Evolutionary conservation across 2,329 filamentous ascomycete genomes (phyloP).

Genomic region (Chaetomiaceae sp.): DNA sequence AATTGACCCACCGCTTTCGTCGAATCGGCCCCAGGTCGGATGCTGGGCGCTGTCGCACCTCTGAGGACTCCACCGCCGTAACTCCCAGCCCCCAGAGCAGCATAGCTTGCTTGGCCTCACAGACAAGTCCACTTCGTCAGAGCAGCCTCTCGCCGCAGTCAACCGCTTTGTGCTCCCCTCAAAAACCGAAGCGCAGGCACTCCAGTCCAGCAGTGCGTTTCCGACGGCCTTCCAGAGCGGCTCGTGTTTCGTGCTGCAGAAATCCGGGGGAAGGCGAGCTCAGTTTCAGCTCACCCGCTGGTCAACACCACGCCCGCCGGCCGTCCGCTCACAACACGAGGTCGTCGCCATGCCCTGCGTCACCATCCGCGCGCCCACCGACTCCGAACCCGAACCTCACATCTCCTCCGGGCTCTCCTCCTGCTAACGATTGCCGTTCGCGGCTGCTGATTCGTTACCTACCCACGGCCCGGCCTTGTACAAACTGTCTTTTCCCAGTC

Average conservation of each 20-base stretch:
- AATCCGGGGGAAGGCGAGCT: conserved; percentile 9
- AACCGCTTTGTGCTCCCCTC: neutral
- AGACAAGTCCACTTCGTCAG: conserved; percentile 6
- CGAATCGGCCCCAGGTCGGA: conserved; percentile 3
- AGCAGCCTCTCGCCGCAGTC: neutral
- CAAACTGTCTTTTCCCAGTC: conserved; percentile 27
- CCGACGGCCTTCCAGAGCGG: conserved; percentile 10
- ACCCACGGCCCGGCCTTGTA: conserved; percentile 16
- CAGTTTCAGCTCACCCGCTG: conserved; percentile 9
- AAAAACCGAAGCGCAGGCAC: conserved; percentile 13
- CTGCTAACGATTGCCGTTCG: conserved; percentile 20
- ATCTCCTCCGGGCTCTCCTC: conserved; percentile 15
- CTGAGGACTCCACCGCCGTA: conserved; percentile 10
- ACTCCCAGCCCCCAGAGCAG: conserved; percentile 5
- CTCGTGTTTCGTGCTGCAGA: conserved; percentile 7
- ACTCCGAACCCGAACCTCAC: conserved; percentile 24
- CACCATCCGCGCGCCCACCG: conserved; percentile 15
- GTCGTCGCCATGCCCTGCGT: conserved; percentile 25
- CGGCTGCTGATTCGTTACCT: conserved; percentile 21
- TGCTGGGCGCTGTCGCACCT: conserved; percentile 10
- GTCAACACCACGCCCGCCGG: conserved; percentile 3
- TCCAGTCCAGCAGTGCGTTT: conserved; percentile 13
- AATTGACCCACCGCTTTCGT: conserved; percentile 16
- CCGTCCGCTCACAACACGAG: conserved; percentile 5
- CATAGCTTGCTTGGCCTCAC: conserved; percentile 7